These are phyloP conservation scores for Spergularia azorica DNA, from an alignment of 179 eudicot species.

Conservation along the genomic window DNA sequence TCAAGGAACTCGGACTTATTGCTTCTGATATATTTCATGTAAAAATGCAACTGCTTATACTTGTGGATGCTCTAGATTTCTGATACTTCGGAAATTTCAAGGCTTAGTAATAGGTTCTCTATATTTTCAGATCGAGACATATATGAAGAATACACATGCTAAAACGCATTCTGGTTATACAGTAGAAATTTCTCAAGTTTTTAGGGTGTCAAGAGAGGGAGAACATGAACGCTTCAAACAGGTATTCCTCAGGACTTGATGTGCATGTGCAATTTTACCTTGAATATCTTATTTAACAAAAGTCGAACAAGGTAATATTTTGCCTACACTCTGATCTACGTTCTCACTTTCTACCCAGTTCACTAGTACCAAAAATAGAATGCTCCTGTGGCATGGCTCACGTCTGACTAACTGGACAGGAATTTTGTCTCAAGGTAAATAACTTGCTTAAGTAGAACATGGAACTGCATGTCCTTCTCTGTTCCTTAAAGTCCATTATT, in stretches of 20 bases:
- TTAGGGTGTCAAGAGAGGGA: conserved; percentile 76
- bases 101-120: conserved; percentile 16
- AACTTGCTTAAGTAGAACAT: not conserved
- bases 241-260: conserved; percentile 38
- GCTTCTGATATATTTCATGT: not conserved
- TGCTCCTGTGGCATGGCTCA: conserved; percentile 99
- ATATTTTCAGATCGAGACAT: conserved; percentile 60
- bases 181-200: conserved; percentile 77
- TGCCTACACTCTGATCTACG: conserved; percentile 8
- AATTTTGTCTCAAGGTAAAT: conserved; percentile 86
- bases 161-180: conserved; percentile 81
- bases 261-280: not conserved
- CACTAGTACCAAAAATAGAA: conserved; percentile 67
- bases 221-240: conserved; percentile 68
- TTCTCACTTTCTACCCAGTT: conserved; percentile 50
- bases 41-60: not conserved
- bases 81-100: not conserved
- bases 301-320: not conserved
- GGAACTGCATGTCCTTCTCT: not conserved
- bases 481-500: conserved; percentile 2
- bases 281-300: not conserved
- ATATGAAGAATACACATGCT: conserved; percentile 89
- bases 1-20: not conserved
- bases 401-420: conserved; percentile 98
- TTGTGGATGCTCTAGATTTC: conserved; percentile 1